Conservation (phyloP, 2,329 filamentous ascomycete genomes). For the Neurospora crassa region DNA sequence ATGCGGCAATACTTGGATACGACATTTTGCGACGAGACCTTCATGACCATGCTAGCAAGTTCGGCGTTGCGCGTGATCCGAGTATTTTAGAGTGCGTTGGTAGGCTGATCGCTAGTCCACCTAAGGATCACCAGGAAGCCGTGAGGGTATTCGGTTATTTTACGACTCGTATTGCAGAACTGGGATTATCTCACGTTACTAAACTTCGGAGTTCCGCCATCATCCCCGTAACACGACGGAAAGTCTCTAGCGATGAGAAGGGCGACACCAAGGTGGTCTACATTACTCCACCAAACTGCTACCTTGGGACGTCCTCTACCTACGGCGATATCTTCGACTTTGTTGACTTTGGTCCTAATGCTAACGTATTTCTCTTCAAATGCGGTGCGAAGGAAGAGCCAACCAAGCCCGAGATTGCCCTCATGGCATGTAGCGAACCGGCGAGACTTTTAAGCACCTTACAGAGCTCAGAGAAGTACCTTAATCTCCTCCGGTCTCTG, state of each 20-base stretch:
- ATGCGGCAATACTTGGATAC: slow-evolving; percentile 70
- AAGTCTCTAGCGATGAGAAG: slow-evolving; percentile 29
- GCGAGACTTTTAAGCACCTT: slow-evolving; percentile 71
- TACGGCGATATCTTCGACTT: slow-evolving; percentile 95
- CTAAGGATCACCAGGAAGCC: slow-evolving; percentile 56
- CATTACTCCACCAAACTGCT: slow-evolving; percentile 64
- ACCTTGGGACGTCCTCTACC: slow-evolving; percentile 59
- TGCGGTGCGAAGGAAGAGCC: slow-evolving; percentile 89
- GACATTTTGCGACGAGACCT: slow-evolving; percentile 66
- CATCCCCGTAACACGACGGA: slow-evolving; percentile 49
- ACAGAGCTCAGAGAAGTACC: slow-evolving; percentile 75
- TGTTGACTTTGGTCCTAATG: slow-evolving; percentile 82
- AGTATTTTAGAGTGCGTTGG: slow-evolving; percentile 68
- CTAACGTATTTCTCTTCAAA: slow-evolving; percentile 79
- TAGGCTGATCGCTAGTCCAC: slow-evolving; percentile 61
- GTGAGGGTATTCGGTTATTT: slow-evolving; percentile 75
- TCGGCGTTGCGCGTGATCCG: slow-evolving; percentile 78
- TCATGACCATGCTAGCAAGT: slow-evolving; percentile 70
- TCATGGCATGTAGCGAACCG: slow-evolving; percentile 75
- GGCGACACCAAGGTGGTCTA: slow-evolving; percentile 34
- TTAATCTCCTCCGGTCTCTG: slow-evolving; percentile 70
- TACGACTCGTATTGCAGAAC: slow-evolving; percentile 63
- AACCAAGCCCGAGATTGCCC: slow-evolving; percentile 74
- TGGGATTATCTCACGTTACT: slow-evolving; percentile 51
- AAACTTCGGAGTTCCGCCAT: slow-evolving; percentile 58